Evolutionary conservation across 495 filamentous ascomycete genomes (phyloP).

Genomic region (Opeltia flavorubescens): DNA sequence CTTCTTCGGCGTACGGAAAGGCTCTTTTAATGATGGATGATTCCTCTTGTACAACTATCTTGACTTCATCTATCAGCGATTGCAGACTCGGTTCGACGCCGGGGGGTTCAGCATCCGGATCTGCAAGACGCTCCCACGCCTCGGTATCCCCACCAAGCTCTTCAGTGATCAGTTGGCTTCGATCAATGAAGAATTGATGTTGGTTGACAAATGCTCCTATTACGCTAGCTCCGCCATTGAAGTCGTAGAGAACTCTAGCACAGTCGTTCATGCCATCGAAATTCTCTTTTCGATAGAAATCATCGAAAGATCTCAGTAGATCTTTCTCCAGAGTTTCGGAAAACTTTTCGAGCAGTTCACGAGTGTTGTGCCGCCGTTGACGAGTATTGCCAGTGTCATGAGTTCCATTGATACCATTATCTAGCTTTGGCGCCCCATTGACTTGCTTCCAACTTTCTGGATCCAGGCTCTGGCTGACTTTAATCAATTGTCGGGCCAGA

Average conservation of each 20-base stretch:
- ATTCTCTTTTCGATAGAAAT: constrained; percentile 83
- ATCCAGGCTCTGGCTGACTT: constrained; percentile 76
- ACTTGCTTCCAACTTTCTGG: constrained; percentile 52
- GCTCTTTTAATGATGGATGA: constrained; percentile 89
- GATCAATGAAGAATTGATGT: constrained; percentile 96
- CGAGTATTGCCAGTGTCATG: constrained; percentile 22
- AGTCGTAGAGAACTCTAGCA: constrained; percentile 85
- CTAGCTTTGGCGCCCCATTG: constrained; percentile 35
- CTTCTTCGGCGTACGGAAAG: constrained; percentile 92
- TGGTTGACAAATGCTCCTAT: constrained; percentile 96
- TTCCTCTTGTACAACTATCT: constrained; percentile 91
- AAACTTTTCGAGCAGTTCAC: constrained; percentile 92
- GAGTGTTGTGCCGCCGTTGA: constrained; percentile 45
- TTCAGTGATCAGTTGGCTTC: constrained; percentile 77
- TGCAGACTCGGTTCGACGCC: constrained; percentile 86
- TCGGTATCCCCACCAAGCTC: constrained; percentile 75
- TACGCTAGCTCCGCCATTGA: constrained; percentile 87
- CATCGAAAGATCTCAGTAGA: constrained; percentile 88
- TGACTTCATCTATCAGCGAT: constrained; percentile 83
- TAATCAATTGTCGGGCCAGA: constrained; percentile 76
- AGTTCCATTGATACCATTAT: constrained; percentile 39
- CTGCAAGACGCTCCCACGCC: constrained; percentile 79
- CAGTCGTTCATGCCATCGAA: constrained; percentile 95
- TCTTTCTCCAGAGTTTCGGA: constrained; percentile 93
- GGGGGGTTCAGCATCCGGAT: constrained; percentile 82